Percentiles rank a stretch among this genome's conserved stretches.
Conservation (phyloP, 257 asterid species). For the Nicotiana attenuata region DNA sequence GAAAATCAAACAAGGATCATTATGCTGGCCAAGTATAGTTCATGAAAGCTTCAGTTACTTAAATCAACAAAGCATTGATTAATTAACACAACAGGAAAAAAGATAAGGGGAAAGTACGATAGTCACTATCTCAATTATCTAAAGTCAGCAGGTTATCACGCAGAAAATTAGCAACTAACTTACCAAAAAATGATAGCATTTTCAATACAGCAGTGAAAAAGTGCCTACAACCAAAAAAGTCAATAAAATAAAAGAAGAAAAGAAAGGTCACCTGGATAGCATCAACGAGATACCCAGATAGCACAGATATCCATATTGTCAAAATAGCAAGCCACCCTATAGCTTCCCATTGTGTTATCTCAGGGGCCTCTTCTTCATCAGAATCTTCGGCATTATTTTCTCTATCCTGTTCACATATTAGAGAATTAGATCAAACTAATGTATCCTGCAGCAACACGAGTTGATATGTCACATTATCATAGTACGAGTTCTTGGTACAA, state of each 20-base stretch:
- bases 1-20: too few relatives aligned
- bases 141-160: not conserved
- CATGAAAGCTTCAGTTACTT: too few relatives aligned
- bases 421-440: not conserved
- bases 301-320: conserved; percentile 82
- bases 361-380: conserved; percentile 68
- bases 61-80: not conserved
- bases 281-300: conserved; percentile 92
- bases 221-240: not conserved
- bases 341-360: conserved; percentile 84
- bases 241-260: not conserved
- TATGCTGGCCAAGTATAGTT: too few relatives aligned
- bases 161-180: not conserved
- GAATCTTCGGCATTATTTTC: conserved; percentile 44
- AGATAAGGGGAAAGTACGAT: not conserved
- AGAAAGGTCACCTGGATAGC: conserved; percentile 64
- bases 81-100: not conserved
- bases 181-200: not conserved
- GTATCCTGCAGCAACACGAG: not conserved
- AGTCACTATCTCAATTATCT: not conserved
- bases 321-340: conserved; percentile 81
- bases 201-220: not conserved
- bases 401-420: conserved; percentile 35
- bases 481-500: not conserved
- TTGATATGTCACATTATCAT: too few relatives aligned